Evolutionary conservation across 176 grass and related monocot genomes (phyloP), one percentile per base, ranked within the genome.

Genomic region (Carex littledalei): DNA sequence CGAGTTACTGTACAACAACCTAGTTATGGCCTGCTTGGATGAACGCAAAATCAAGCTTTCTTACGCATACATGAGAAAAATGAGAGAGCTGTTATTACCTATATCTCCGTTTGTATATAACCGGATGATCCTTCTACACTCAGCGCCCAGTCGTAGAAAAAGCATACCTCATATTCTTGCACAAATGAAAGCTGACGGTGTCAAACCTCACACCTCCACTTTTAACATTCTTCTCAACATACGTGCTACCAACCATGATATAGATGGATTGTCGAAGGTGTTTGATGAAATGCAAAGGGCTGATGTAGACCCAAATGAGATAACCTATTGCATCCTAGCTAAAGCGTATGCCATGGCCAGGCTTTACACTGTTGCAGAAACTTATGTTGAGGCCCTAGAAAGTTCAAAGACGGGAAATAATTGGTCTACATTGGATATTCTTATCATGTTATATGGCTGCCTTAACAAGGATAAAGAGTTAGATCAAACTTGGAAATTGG

Each of bases 221-320:
- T 98, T 93, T 75, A 98, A 95, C 84, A 98, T 95, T 81, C 74
- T 98, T 16, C 53, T 98, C 85, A 98, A 98, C 57, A 88, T 98
- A 85, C 90, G 93, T 87, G 93, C 93, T 83, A 87, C 83, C n/a
- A 91, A 94, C n/a, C 89, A 95, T 87, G 87, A 98, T 69, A 59
- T 95, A 13, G 91, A 98, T 84, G 96, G 96, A 6, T 53, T 98
- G 60, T 89, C 93, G 8, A 93, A 87, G 80, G 87, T 92, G 70
- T 95, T 94, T 86, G 89, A 88, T 73, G 87, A 90, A 81, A 98
- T 98, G 96, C 93, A 90, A 84, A 88, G 17, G 76, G 89, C 88
- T 54, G 89, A 95, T n/a, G 74, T 95, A 72, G 91, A 98, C 54
- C 96, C 93, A 13, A 95, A 95, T 85, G 96, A 98, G 80, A 95